Conservation (phyloP, 2,329 filamentous ascomycete species). For the Trichophaea hybrida region DNA sequence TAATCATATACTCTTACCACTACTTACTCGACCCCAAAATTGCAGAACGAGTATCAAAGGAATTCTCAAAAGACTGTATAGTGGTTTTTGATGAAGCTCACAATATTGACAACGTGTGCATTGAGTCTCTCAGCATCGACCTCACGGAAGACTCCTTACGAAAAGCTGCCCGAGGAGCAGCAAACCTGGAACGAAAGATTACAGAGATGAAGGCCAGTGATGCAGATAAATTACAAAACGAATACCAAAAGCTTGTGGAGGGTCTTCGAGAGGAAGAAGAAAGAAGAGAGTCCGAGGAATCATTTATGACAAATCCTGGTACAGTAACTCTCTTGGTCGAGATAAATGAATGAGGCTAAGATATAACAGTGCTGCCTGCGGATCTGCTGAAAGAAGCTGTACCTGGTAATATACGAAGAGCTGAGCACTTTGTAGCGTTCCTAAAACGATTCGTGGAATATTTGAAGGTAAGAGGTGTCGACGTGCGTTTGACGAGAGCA, state of each 20-base stretch:
- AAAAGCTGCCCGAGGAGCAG: slow-evolving; percentile 78
- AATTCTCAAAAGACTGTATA: slow-evolving; percentile 95
- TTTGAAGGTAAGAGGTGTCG: slow-evolving; percentile 46
- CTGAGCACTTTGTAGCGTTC: slow-evolving; percentile 91
- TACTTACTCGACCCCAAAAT: slow-evolving; percentile 97
- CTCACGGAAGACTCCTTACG: slow-evolving; percentile 88
- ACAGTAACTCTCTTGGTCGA: slow-evolving; percentile 1
- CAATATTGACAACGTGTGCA: slow-evolving; percentile 99
- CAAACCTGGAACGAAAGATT: slow-evolving; percentile 81
- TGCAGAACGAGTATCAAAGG: slow-evolving; percentile 83
- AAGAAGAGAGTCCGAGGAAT: slow-evolving; percentile 70
- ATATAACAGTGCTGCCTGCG: slow-evolving; percentile 57
- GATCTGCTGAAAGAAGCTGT: slow-evolving; percentile 92
- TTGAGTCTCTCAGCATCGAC: slow-evolving; percentile 92
- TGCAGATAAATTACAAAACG: slow-evolving; percentile 81
- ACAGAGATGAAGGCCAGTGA: slow-evolving; percentile 92
- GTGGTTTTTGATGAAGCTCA: slow-evolving; percentile 98
- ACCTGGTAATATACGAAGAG: slow-evolving; percentile 86
- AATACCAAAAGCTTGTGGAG: slow-evolving; percentile 90
- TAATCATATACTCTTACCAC: slow-evolving; percentile 99
- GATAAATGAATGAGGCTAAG: not conserved
- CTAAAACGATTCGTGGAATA: slow-evolving; percentile 96
- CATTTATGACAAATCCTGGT: slow-evolving; percentile 86
- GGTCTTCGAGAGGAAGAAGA: slow-evolving; percentile 79
- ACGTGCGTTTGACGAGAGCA: not conserved